Base-by-base conservation (phyloP, 345 rosid genomes). In the Triadica sebifera region DNA sequence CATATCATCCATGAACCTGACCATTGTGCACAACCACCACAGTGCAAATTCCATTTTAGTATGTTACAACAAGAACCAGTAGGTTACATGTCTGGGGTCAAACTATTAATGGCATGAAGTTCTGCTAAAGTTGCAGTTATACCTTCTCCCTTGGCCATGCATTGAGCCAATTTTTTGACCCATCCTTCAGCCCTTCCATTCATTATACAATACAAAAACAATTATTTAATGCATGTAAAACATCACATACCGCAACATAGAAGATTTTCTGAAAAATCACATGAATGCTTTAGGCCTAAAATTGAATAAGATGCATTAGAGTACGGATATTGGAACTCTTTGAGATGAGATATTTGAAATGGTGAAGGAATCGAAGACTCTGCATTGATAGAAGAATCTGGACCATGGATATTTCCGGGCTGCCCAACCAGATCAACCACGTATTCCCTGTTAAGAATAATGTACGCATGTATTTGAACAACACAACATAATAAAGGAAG, bases 341-440 rank as follows among this genome's bases (percentile, higher is more conserved):
- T 84, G 58, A 87, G 85, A 82, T 86, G 79, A 43, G 90, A 86
- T 73, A 88, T 76, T 73, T 85, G 65, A 45, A 92, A 83, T 37
- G 93, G 94, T 34, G 98, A 92, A 69, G 97, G 90, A 82, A 85
- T 74, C 29, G 85, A 75, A 76, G 72, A 77, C 74, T 86, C 90
- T 79, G 97, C 97, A 75, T 92, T 92, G 80, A 91, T 89, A 16
- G 97, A 86, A 38, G 95, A 89, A 85, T 92, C 94, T 6, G 98
- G 97, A 74, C 92, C 88, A 20, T 87, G 93, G 45, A 94, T 71
- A 72, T 89, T 88, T 80, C 98, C 98, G 29, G 98, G 98, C 74
- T 89, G 86, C 71, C 97, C 95, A 10, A 94, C 89, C 22, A 94
- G 93, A 82, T 92, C 98, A 78, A 94, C 98, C 46, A 94, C 98